Evolutionary conservation across 352 stramenopile genomes (phyloP).

Genomic region (Globisporangium cylindrosporum): DNA sequence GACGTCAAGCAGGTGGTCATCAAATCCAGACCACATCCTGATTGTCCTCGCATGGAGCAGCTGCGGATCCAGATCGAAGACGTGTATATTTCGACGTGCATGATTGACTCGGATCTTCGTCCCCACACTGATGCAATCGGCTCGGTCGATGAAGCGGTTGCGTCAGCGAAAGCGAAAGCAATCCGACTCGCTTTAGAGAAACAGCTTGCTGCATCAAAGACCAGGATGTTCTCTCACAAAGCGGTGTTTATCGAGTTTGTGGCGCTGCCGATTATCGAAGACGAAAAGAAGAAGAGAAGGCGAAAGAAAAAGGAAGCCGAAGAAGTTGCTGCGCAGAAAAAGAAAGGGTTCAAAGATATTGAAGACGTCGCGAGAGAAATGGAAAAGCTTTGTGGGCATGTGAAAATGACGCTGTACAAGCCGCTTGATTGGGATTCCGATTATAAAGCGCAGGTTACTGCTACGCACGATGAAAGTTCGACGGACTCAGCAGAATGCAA

Average conservation of each 20-base stretch:
- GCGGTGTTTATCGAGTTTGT: constrained; percentile 51
- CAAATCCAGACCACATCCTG: constrained; percentile 39
- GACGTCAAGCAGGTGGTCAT: constrained; percentile 40
- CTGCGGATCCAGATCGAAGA: constrained; percentile 36
- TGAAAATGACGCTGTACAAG: constrained; percentile 31
- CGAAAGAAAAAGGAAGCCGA: constrained; percentile 3
- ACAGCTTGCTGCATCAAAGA: constrained; percentile 25
- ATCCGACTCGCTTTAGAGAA: constrained; percentile 15
- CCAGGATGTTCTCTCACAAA: constrained; percentile 26
- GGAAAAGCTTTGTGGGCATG: constrained; percentile 45
- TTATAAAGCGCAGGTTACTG: background rate
- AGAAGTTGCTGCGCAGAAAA: background rate
- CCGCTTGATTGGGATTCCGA: constrained; percentile 36
- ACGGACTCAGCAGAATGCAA: background rate
- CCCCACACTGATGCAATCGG: constrained; percentile 31
- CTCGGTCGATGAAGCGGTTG: constrained; percentile 36
- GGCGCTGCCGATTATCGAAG: constrained; percentile 33
- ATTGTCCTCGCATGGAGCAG: constrained; percentile 45
- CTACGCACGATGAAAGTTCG: background rate
- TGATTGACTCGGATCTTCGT: constrained; percentile 21
- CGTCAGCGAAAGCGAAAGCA: constrained; percentile 12
- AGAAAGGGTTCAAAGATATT: constrained; percentile 29
- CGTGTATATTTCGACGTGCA: constrained; percentile 43
- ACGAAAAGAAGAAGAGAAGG: constrained; percentile 24
- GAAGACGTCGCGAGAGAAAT: constrained; percentile 48